Evolutionary conservation across 2,329 filamentous ascomycete species (phyloP).

Genomic region (Bertia moriformis): DNA sequence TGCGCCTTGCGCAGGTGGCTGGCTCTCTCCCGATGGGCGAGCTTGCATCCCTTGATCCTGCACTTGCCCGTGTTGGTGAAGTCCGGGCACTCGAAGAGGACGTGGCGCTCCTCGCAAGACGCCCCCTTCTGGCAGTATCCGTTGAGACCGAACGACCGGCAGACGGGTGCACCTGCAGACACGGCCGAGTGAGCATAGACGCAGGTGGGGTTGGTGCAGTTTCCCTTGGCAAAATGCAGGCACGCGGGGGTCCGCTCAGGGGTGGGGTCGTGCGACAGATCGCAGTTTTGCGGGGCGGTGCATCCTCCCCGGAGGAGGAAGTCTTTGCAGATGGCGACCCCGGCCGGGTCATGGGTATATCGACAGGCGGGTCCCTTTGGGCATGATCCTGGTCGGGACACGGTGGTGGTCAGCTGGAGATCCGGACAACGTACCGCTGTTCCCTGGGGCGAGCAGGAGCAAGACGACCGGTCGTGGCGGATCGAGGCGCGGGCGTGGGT

Average conservation of each 20-base stretch:
- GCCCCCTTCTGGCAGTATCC: conserved; percentile 80
- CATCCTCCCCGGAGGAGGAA: conserved; percentile 74
- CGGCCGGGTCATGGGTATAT: conserved; percentile 70
- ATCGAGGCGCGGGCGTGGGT: conserved; percentile 2
- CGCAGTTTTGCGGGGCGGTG: conserved; percentile 63
- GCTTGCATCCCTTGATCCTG: conserved; percentile 65
- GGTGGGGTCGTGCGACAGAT: conserved; percentile 75
- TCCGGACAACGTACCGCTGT: conserved; percentile 24
- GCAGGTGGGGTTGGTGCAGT: conserved; percentile 76
- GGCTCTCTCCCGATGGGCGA: conserved; percentile 77
- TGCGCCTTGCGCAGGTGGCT: conserved; percentile 56
- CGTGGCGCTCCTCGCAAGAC: conserved; percentile 67
- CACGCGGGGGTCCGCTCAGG: conserved; percentile 77
- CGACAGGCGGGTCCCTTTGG: conserved; percentile 66
- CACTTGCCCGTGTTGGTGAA: conserved; percentile 84
- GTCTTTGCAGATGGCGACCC: conserved; percentile 80
- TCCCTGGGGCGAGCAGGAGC: too few species aligned
- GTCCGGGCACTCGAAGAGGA: conserved; percentile 85
- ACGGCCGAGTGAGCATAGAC: conserved; percentile 75
- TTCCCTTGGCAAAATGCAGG: conserved; percentile 77
- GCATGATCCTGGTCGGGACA: conserved; percentile 57
- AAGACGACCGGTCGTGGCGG: conserved; percentile 7
- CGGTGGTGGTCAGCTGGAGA: conserved; percentile 25
- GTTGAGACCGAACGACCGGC: conserved; percentile 67
- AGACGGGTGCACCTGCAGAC: conserved; percentile 64